A percentile compares a stretch with the other conserved stretches of the same genome.
These are phyloP conservation scores for Corchorus capsularis DNA, from an alignment of 345 rosid species.

Conservation along the genomic window DNA sequence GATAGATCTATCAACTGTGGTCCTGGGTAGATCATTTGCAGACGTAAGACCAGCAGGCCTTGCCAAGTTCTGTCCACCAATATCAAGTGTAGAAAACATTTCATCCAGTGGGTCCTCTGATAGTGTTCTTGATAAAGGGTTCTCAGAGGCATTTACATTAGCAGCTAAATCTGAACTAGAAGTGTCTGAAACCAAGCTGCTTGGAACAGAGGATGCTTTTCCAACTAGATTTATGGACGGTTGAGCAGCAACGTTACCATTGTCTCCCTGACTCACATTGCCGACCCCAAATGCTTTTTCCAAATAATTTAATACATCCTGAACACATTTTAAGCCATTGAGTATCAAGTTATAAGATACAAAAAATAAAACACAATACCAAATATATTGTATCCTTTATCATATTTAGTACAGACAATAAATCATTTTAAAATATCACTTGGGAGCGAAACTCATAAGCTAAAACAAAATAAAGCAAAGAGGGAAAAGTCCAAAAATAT, in stretches of 20 bases:
- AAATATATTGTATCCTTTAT: too few relatives aligned
- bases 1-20: constrained; percentile 54
- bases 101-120: constrained; percentile 88
- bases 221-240: constrained; percentile 64
- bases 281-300: constrained; percentile 75
- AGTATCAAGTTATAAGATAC: constrained; percentile 6
- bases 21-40: constrained; percentile 57
- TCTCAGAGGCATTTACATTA: constrained; percentile 59
- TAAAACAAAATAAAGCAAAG: background rate
- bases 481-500: background rate
- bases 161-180: constrained; percentile 61
- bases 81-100: constrained; percentile 55
- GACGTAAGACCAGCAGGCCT: constrained; percentile 59
- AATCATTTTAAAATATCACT: too few relatives aligned
- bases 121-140: constrained; percentile 63
- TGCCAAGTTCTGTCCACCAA: constrained; percentile 63
- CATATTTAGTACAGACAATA: too few relatives aligned
- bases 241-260: constrained; percentile 51
- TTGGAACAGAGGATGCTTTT: constrained; percentile 62
- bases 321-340: constrained; percentile 29
- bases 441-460: background rate
- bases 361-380: constrained; percentile 9
- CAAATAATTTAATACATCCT: constrained; percentile 80
- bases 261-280: constrained; percentile 62
- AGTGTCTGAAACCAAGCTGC: constrained; percentile 57